Percentiles rank a stretch among this genome's conserved stretches.
Evolutionary conservation across 345 rosid species (phyloP).

Genomic region (Hirschfeldia incana): DNA sequence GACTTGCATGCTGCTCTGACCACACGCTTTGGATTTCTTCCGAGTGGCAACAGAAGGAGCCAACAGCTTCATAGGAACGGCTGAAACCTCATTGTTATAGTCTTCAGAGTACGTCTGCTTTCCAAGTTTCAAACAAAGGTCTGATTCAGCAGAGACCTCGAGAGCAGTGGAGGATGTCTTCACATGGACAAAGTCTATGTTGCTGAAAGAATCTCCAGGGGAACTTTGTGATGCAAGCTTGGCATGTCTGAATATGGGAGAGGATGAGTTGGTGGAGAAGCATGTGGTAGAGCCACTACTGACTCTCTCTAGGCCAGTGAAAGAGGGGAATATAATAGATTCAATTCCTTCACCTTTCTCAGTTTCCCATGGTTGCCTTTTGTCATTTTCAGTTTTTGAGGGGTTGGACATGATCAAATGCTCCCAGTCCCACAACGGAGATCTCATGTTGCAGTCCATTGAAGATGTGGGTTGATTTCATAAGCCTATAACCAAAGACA

Average conservation of each 20-base stretch:
- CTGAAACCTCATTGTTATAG: conserved; percentile 49
- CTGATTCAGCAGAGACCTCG: conserved; percentile 34
- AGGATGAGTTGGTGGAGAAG: conserved; percentile 37
- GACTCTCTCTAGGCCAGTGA: conserved; percentile 49
- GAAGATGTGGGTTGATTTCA: conserved; percentile 48
- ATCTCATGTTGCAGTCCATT: conserved; percentile 80
- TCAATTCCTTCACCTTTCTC: conserved; percentile 63
- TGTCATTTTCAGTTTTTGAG: conserved; percentile 48
- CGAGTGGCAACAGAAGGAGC: conserved; percentile 49
- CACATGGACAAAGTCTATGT: conserved; percentile 32
- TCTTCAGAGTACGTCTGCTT: conserved; percentile 64
- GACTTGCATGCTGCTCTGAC: conserved; percentile 48
- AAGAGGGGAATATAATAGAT: conserved; percentile 54
- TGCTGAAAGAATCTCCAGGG: conserved; percentile 38
- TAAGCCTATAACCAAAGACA: conserved; percentile 22
- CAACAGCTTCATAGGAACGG: conserved; percentile 39
- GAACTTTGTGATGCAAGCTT: conserved; percentile 32
- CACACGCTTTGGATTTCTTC: conserved; percentile 64
- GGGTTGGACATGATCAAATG: conserved; percentile 53
- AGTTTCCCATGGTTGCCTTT: conserved; percentile 53
- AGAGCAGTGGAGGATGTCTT: conserved; percentile 29
- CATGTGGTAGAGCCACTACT: conserved; percentile 62
- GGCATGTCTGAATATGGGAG: conserved; percentile 9
- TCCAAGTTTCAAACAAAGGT: conserved; percentile 38
- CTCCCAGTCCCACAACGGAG: conserved; percentile 86